These are phyloP conservation scores for Hymenoscyphus fructigenus DNA, from an alignment of 2,329 filamentous ascomycete species.

Conservation along the genomic window DNA sequence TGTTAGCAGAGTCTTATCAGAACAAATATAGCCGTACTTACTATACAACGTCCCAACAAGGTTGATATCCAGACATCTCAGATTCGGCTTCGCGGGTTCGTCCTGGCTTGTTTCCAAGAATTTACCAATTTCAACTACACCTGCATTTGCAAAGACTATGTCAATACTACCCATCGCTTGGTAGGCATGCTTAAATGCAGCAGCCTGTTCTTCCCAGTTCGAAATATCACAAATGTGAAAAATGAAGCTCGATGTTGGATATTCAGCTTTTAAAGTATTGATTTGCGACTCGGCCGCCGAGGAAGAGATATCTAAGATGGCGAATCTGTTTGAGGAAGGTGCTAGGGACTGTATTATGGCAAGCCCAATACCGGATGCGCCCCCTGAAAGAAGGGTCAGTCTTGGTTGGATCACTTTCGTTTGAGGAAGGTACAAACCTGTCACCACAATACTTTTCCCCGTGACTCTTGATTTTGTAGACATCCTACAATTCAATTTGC, in stretches of 20 bases:
- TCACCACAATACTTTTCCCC: not conserved
- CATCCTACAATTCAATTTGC: not conserved
- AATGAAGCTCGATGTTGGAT: slow-evolving; percentile 19
- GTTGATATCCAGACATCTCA: slow-evolving; percentile 29
- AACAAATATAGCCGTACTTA: slow-evolving; percentile 14
- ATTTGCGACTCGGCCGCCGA: slow-evolving; percentile 24
- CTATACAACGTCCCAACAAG: slow-evolving; percentile 29
- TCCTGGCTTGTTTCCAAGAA: slow-evolving; percentile 19
- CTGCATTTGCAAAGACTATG: slow-evolving; percentile 35
- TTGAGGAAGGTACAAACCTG: not conserved
- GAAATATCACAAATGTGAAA: slow-evolving; percentile 33
- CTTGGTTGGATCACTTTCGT: not conserved
- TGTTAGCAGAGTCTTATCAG: too few relatives aligned
- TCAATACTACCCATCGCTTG: slow-evolving; percentile 30
- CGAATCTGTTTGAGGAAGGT: slow-evolving; percentile 13
- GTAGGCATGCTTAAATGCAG: slow-evolving; percentile 27
- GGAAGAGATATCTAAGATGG: slow-evolving; percentile 28
- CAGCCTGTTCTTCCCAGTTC: slow-evolving; percentile 27
- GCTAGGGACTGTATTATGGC: slow-evolving; percentile 58
- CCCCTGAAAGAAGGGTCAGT: slow-evolving; percentile 59
- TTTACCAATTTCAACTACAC: slow-evolving; percentile 23
- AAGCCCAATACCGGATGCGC: slow-evolving; percentile 72
- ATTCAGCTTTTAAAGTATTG: slow-evolving; percentile 15
- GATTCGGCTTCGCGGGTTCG: slow-evolving; percentile 22
- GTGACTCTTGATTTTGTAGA: not conserved